Evolutionary conservation across 768 basidiomycete genomes (phyloP).

Genomic region (Amanita brunnescens): DNA sequence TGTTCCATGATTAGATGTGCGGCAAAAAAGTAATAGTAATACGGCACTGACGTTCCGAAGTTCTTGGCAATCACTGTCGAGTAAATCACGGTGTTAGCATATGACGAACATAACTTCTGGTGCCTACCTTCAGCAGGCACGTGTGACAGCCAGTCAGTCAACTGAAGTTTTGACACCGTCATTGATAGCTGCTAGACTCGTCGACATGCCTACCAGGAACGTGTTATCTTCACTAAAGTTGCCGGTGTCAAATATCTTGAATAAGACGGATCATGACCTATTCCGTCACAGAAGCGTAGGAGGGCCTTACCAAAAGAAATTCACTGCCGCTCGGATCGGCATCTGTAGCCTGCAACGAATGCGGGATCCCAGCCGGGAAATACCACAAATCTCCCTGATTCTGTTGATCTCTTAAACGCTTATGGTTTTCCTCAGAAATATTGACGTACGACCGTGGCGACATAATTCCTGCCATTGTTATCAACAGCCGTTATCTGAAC

Average conservation of each 20-base stretch:
- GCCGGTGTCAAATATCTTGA: constrained; percentile 45
- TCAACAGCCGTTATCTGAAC: constrained; percentile 43
- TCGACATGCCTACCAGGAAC: constrained; percentile 29
- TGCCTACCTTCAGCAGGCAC: constrained; percentile 37
- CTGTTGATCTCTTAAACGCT: constrained; percentile 15
- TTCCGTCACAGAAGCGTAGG: neutral
- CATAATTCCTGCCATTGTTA: constrained; percentile 36
- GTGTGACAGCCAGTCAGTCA: constrained; percentile 49
- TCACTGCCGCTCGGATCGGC: constrained; percentile 39
- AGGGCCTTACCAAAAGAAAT: constrained; percentile 35
- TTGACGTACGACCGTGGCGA: constrained; percentile 38
- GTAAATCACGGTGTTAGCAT: constrained; percentile 5
- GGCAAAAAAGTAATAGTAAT: too few species aligned
- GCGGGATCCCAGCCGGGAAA: constrained; percentile 48
- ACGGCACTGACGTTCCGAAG: constrained; percentile 27
- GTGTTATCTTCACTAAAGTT: constrained; percentile 44
- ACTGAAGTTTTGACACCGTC: constrained; percentile 14
- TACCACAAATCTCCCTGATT: constrained; percentile 45
- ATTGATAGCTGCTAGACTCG: neutral
- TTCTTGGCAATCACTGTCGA: constrained; percentile 40
- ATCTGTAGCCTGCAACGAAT: constrained; percentile 43
- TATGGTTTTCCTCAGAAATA: neutral
- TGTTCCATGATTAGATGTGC: neutral
- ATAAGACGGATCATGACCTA: neutral
- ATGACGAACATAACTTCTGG: neutral